A percentile compares a stretch with the other conserved stretches of the same genome.
Evolutionary conservation across 306 rosid species (phyloP).

Genomic region (Quercus bicolor): DNA sequence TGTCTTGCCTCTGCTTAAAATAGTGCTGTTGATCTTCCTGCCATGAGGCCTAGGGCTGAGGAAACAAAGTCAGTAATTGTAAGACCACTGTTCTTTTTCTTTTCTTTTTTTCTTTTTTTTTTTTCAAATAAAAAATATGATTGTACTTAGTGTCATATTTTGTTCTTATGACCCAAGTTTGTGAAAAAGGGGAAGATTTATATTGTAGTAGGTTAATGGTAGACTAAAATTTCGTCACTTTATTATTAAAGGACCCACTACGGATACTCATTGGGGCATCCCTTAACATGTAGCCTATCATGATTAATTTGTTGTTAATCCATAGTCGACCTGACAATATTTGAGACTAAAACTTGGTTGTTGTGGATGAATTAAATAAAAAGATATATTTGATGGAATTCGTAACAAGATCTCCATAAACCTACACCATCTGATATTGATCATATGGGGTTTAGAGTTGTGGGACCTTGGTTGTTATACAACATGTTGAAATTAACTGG

Average conservation of each 20-base stretch:
- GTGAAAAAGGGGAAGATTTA: no score
- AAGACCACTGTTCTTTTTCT: neutral
- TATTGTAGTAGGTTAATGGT: no score
- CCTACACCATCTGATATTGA: slow-evolving; percentile 7
- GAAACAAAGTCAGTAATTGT: slow-evolving; percentile 7
- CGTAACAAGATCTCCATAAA: slow-evolving; percentile 14
- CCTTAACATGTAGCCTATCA: no score
- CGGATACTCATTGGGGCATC: no score
- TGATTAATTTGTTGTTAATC: no score
- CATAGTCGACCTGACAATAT: no score
- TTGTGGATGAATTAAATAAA: neutral
- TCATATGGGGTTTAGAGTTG: slow-evolving; percentile 18
- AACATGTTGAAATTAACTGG: slow-evolving; percentile 19
- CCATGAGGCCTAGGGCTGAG: slow-evolving; percentile 4
- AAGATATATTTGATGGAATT: slow-evolving; percentile 5
- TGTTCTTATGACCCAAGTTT: no score
- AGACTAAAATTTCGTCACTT: no score
- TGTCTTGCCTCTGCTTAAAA: slow-evolving; percentile 27
- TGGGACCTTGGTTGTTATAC: neutral
- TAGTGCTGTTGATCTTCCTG: slow-evolving; percentile 24
- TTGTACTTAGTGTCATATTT: no score
- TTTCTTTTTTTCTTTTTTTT: neutral
- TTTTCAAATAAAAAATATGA: no score
- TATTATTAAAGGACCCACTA: no score
- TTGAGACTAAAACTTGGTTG: no score